Evolutionary conservation across 83 land plant species (phyloP), one percentile per base, ranked within the genome.

Genomic region (Picea mariana): DNA sequence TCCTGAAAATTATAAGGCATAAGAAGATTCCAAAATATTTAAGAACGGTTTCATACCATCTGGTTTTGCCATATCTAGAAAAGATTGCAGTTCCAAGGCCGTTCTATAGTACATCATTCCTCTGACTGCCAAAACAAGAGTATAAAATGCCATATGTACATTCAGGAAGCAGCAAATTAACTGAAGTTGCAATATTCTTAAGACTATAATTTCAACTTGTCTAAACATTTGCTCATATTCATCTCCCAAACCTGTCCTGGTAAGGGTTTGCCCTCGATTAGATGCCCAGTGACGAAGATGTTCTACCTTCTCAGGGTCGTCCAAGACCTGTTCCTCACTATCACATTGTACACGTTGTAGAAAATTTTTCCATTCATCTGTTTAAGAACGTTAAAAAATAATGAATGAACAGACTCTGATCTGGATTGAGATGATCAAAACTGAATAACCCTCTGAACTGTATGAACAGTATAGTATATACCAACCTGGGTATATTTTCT

Each of bases 21-120:
- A 12, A 55, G 58, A 44, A 44, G 7, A 55, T 55, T 55, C 58
- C 15, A 12, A 3, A 12, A 3, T 3, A n/a, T 55, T 55, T 13
- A 12, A 55, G 2, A 55, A 55, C 58, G 12, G 12, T 8, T 61
- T 62, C 67, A 18, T 63, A 94, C 97, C 95, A n/a, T 62, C n/a
- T 52, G 44, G 86, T 17, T 83, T 83, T 55, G 89, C 92, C 83
- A 82, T 84, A 59, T 95, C 98, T 73, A 91, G 81, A 60, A 92
- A 95, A 72, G 88, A 89, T 67, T 95, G 98, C 40, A 92, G 95
- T 80, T 92, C 88, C 13, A 95, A 59, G 60, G 98, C 95, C 60
- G 83, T 78, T 62, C 95, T 83, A 79, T 95, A 93, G 80, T 95
- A 95, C 96, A 95, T 95, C 96, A 95, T 95, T 71, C 98, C 98